Evolutionary conservation across 306 rosid genomes (phyloP).

Genomic region (Medicago ruthenica): DNA sequence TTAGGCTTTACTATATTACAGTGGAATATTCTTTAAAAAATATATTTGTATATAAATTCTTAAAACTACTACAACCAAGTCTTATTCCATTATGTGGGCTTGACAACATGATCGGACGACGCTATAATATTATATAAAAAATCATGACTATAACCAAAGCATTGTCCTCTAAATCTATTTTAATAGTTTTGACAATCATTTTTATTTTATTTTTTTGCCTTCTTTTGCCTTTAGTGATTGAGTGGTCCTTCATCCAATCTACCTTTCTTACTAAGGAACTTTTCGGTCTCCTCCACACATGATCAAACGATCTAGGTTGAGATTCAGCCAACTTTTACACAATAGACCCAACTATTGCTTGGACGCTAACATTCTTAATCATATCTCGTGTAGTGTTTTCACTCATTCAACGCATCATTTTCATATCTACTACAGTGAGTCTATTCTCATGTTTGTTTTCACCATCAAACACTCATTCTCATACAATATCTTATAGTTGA

Average conservation of each 20-base stretch:
- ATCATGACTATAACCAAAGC: neutral
- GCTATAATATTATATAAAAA: neutral
- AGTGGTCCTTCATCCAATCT: neutral
- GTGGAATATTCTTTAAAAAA: constrained; percentile 15
- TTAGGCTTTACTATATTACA: neutral
- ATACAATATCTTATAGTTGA: neutral
- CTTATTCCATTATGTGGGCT: neutral
- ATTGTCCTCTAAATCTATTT: constrained; percentile 1
- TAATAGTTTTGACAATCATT: neutral
- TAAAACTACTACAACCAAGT: neutral
- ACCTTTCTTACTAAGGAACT: neutral
- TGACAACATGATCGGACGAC: neutral
- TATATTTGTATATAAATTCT: neutral
- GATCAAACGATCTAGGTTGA: too few relatives aligned
- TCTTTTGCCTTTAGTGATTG: neutral
- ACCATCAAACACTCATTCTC: neutral
- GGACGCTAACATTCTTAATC: neutral
- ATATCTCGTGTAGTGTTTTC: neutral
- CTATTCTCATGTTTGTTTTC: neutral
- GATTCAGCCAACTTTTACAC: neutral
- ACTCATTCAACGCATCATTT: neutral
- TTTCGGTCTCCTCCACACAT: too few relatives aligned
- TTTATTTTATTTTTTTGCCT: neutral
- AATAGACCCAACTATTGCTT: neutral
- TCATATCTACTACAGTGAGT: neutral